phyloP scores from a whole-genome alignment of 2,329 filamentous ascomycete species.

The Pseudogymnoascus verrucosus region DNA sequence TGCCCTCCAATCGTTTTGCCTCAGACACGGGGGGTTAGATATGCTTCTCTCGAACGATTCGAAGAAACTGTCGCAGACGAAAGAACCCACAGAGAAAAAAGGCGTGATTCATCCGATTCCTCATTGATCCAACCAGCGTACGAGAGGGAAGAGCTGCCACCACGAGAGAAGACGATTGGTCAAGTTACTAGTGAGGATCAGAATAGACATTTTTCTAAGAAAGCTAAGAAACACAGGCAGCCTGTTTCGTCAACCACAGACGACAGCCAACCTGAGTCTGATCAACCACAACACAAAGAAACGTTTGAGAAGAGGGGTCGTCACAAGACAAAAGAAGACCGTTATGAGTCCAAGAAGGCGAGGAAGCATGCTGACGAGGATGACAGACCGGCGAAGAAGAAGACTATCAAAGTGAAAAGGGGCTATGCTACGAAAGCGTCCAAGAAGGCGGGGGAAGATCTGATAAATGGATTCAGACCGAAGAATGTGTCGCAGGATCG shows the following conservation, averaged over 20 bases:
- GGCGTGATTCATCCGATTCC: background rate
- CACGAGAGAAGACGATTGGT: background rate
- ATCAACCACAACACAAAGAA: background rate
- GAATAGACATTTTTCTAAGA: background rate
- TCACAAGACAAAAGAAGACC: conserved; percentile 47
- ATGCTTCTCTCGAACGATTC: background rate
- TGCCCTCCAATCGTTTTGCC: background rate
- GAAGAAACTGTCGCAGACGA: background rate
- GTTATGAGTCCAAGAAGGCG: conserved; percentile 41
- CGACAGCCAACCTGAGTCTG: background rate
- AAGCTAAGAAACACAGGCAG: background rate
- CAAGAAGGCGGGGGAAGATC: conserved; percentile 31
- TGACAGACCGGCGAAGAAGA: conserved; percentile 22
- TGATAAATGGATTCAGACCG: conserved; percentile 50
- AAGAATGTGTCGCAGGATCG: conserved; percentile 43
- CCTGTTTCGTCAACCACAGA: background rate
- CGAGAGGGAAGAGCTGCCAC: background rate
- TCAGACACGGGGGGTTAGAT: background rate
- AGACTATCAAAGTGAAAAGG: conserved; percentile 8
- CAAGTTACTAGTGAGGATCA: background rate
- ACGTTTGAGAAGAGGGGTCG: conserved; percentile 40
- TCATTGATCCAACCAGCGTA: background rate
- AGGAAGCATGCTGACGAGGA: conserved; percentile 19
- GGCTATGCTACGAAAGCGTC: conserved; percentile 16
- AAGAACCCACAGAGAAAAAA: background rate